Conservation (phyloP, 768 basidiomycete species). For the Collybiopsis confluens region DNA sequence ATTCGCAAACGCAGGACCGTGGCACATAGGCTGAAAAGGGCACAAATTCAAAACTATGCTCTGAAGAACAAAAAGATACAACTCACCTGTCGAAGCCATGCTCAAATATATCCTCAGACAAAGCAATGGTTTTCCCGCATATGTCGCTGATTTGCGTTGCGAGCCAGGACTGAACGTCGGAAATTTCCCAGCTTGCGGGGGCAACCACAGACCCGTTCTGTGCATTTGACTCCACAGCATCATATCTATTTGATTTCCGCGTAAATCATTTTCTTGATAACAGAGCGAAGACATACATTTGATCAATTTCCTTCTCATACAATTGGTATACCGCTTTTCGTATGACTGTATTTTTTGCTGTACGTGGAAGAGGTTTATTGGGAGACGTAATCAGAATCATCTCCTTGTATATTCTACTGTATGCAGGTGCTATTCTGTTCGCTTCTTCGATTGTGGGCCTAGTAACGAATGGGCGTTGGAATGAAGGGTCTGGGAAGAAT, state of each 20-base stretch:
- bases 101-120: neutral
- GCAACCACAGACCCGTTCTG: neutral
- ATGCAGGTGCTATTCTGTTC: constrained; percentile 36
- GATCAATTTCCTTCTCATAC: constrained; percentile 44
- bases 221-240: neutral
- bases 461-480: no score
- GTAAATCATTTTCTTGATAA: neutral
- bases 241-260: neutral
- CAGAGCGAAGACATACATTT: constrained; percentile 26
- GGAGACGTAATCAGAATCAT: constrained; percentile 41
- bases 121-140: neutral
- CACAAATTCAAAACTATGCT: constrained; percentile 12
- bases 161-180: neutral
- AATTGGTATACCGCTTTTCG: constrained; percentile 35
- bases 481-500: no score
- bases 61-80: constrained; percentile 9
- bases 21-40: constrained; percentile 16
- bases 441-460: constrained; percentile 40
- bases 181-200: neutral
- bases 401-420: constrained; percentile 46
- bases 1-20: constrained; percentile 31
- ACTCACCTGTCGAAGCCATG: constrained; percentile 10
- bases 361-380: constrained; percentile 36
- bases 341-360: constrained; percentile 45
- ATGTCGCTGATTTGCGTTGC: neutral